These are phyloP conservation scores for Backusella mclennaniae DNA, from an alignment of 192 early-diverging fungal species.

Conservation along the genomic window DNA sequence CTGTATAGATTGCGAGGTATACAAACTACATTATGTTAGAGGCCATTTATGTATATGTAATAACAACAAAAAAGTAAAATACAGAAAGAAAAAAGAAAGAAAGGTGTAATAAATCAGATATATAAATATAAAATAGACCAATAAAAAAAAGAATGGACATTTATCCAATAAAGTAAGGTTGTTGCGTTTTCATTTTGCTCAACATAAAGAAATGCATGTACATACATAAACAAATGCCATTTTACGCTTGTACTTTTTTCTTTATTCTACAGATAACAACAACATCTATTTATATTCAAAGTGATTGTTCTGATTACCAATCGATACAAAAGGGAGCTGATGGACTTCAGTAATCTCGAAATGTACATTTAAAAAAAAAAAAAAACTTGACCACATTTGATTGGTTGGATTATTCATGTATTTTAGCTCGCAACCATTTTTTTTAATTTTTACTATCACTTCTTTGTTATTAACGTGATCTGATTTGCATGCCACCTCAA, in stretches of 20 bases:
- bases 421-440: neutral
- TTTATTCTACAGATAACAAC: too few species aligned
- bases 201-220: neutral
- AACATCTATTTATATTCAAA: too few species aligned
- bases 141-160: neutral
- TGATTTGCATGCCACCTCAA: slow-evolving; percentile 19
- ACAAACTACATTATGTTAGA: slow-evolving; percentile 24
- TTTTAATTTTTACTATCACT: neutral
- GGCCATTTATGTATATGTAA: slow-evolving; percentile 9
- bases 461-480: neutral
- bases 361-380: neutral
- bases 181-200: neutral
- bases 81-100: slow-evolving; percentile 1
- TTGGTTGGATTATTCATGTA: neutral
- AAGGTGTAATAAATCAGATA: neutral
- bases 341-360: too few species aligned
- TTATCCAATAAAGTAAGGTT: neutral
- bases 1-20: neutral
- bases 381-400: neutral
- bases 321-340: too few species aligned
- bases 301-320: too few species aligned
- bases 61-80: neutral
- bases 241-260: too few species aligned
- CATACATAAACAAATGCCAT: neutral
- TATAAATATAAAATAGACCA: neutral